A percentile compares a stretch with the other conserved stretches of the same genome.
Conservation (phyloP, 352 stramenopile genomes). For the Blastocystis sp. region DNA sequence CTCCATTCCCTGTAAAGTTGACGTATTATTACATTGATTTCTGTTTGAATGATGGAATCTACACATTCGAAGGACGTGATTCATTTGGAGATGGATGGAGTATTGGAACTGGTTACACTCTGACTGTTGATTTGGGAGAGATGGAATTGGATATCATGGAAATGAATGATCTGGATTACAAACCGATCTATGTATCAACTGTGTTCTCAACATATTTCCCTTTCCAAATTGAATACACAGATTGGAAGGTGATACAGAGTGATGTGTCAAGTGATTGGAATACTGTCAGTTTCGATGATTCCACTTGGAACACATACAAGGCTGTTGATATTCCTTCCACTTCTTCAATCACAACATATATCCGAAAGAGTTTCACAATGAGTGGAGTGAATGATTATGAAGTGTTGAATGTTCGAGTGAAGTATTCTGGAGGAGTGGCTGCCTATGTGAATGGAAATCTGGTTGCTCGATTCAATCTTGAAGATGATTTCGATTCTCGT, state of each 20-base stretch:
- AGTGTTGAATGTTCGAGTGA: slow-evolving; percentile 23
- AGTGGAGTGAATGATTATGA: background rate
- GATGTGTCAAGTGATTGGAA: background rate
- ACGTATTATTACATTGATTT: slow-evolving; percentile 40
- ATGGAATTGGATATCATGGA: slow-evolving; percentile 36
- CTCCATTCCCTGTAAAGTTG: background rate
- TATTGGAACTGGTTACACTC: background rate
- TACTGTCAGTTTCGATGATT: background rate
- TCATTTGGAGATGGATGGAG: background rate
- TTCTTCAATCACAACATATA: background rate
- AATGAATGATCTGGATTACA: background rate
- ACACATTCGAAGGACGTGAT: background rate
- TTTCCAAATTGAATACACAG: background rate
- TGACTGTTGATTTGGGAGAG: slow-evolving; percentile 42
- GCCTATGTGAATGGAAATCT: slow-evolving; percentile 52
- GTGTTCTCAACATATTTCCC: slow-evolving; percentile 11
- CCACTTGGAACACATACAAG: background rate
- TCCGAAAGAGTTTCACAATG: slow-evolving; percentile 26
- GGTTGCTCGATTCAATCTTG: slow-evolving; percentile 26
- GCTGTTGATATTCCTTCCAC: background rate
- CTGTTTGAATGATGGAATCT: slow-evolving; percentile 6
- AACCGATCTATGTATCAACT: background rate
- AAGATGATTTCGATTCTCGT: background rate
- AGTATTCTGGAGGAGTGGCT: slow-evolving; percentile 43
- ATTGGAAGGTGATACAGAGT: slow-evolving; percentile 7